Conservation (phyloP, 257 asterid species). For the Jacaranda mimosifolia region DNA sequence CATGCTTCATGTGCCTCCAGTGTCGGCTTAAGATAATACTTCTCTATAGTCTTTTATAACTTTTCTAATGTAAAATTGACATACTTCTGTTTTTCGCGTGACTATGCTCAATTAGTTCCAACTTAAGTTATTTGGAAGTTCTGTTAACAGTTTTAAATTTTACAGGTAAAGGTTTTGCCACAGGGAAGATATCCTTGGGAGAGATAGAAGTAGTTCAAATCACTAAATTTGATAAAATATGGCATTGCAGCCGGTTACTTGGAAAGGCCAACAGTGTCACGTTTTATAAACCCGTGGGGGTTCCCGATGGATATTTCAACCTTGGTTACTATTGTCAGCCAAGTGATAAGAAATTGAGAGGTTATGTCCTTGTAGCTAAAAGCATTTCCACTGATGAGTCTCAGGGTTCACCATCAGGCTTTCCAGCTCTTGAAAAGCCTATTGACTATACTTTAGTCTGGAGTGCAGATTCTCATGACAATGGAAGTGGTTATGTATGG, state of each 20-base stretch:
- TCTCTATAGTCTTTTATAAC: no score
- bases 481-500: slow-evolving; percentile 75
- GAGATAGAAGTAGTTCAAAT: slow-evolving; percentile 73
- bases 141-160: slow-evolving; percentile 33
- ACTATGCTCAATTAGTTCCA: not conserved
- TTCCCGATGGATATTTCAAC: slow-evolving; percentile 70
- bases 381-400: slow-evolving; percentile 33
- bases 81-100: not conserved
- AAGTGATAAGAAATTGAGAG: slow-evolving; percentile 55
- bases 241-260: slow-evolving; percentile 58
- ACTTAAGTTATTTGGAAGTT: not conserved
- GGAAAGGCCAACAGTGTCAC: slow-evolving; percentile 54
- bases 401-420: slow-evolving; percentile 34
- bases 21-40: not conserved
- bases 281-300: slow-evolving; percentile 65
- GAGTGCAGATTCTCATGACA: slow-evolving; percentile 43
- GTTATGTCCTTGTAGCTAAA: slow-evolving; percentile 70
- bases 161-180: slow-evolving; percentile 73
- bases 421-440: slow-evolving; percentile 71
- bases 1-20: not conserved
- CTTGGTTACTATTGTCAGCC: slow-evolving; percentile 85
- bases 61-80: slow-evolving; percentile 4
- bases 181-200: slow-evolving; percentile 77
- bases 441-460: slow-evolving; percentile 63
- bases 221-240: slow-evolving; percentile 61